Evolutionary conservation across 2,329 filamentous ascomycete species (phyloP), one percentile per base, ranked within the genome.

Genomic region (Hortaea werneckii): DNA sequence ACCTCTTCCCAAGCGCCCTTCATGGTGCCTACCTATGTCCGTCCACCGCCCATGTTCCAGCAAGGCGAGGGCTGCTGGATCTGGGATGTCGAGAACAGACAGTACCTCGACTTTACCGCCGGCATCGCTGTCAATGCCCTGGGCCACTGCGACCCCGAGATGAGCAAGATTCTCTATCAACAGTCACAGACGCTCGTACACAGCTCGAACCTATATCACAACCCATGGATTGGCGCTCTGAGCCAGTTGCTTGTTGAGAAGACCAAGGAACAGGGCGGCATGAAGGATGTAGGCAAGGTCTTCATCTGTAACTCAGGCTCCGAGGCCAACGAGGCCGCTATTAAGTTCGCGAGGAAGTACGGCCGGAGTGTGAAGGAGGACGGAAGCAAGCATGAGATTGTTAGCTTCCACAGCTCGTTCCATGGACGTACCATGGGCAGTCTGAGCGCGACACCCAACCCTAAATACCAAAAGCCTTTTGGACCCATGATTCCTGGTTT

Each of bases 291-390:
- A 12, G 73, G 77, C 13, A 79, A 85, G 46, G 87, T 87, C 2
- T 98, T 98, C 63, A 78, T 98, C 54, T 95, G 87, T 73, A 98
- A 98, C 71, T 95, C 89, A 4, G 92, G 92, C 49, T 87, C 85
- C 49, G 92, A 98, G 70, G 92, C 92, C 62, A 98, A 98, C 66
- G 92, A 98, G 70, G 92, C 90, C 1, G 92, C 90, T 32, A 85
- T 98, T 65, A 98, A 98, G 67, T 96, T 98, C 60, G 85, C 90
- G 13, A 80, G 92, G 57, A 98, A 98, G 69, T 82, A 84, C 20
- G 89, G 88, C 57, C 90, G 90, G 66, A 58, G 45, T 34, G 47
- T 56, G 10, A 54, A 60, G 38, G 51, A 58, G n/a, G 57, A 61
- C 39, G 62, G 62, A 43, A 58, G 57, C 41, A 95, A 96, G 71